Percentiles rank a stretch among this genome's conserved stretches.
Conservation (phyloP, 208 protist species). For the Wallacemonas collosoma region DNA sequence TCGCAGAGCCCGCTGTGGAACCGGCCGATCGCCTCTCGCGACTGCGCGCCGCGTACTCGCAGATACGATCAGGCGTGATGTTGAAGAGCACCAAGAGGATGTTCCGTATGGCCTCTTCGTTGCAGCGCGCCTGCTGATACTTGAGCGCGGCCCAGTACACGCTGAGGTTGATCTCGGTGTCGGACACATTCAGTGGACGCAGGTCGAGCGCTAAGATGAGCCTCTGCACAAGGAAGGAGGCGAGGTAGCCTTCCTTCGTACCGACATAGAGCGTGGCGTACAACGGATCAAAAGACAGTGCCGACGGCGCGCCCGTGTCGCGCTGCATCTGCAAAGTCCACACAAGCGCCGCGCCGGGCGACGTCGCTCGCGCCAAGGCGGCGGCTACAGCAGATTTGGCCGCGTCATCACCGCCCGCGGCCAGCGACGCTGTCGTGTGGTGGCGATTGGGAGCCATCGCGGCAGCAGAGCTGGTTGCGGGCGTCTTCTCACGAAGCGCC, state of each 20-base stretch:
- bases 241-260: conserved; percentile 65
- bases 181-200: conserved; percentile 39
- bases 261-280: conserved; percentile 70
- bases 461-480: not conserved
- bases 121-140: conserved; percentile 23
- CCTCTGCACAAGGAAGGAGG: conserved; percentile 72
- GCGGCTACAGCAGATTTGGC: too few species aligned
- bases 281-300: conserved; percentile 60
- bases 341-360: conserved; percentile 20
- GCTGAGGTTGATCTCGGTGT: conserved; percentile 27
- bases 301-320: conserved; percentile 39
- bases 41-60: conserved; percentile 18
- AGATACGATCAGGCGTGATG: conserved; percentile 35
- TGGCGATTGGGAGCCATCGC: not conserved
- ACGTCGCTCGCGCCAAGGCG: not conserved
- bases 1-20: not conserved
- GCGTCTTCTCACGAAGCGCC: not conserved
- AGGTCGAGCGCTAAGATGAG: conserved; percentile 68
- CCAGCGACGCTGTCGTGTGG: too few species aligned
- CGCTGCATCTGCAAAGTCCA: conserved; percentile 31
- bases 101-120: conserved; percentile 46
- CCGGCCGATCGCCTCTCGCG: not conserved
- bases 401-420: too few species aligned
- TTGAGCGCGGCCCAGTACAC: conserved; percentile 37
- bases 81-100: conserved; percentile 48